Base-by-base conservation (phyloP, 2,329 filamentous ascomycete genomes). In the Helicocarpus griseus region DNA sequence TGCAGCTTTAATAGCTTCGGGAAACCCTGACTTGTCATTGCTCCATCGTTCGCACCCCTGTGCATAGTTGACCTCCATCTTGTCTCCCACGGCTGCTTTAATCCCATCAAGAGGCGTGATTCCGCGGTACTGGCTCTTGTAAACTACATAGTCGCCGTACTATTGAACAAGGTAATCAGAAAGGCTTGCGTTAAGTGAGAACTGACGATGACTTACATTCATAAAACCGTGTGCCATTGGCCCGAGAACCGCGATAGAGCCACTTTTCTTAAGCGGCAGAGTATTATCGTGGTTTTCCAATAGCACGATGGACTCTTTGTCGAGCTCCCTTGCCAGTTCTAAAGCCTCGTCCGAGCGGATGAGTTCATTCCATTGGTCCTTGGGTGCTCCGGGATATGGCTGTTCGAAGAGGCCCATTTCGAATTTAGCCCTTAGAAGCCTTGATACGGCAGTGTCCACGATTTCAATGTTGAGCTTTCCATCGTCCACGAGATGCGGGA, bases 131-230 rank as follows among this genome's bases (percentile, higher is more conserved):
- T 82, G 77, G 13, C 82, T 78, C 44, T 74, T 70, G 61, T 82
- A 80, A 19, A 86, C 82, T 14, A 88, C 83, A 59, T 88, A 88
- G 65, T 87, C 85, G 48, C 85, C 85, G 53, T 87, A 85, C 76
- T 81, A 55, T 58, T 53, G 35, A 21, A 13, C n/a, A 19, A 8
- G 11, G 24, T 19, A n/a, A n/a, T n/a, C n/a, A n/a, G n/a, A n/a
- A n/a, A n/a, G n/a, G n/a, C n/a, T n/a, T n/a, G n/a, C n/a, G n/a
- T n/a, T n/a, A n/a, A n/a, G n/a, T n/a, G n/a, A n/a, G 61, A 59
- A 9, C 61, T 58, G 36, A 60, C 54, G 31, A 63, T 51, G 29
- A 70, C 77, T 68, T 58, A 82, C 80, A 60, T 87, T 87, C 74
- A 86, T 81, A 57, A 76, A 85, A 0, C 80, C 82, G 57, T 85